Evolutionary conservation across 805 yeast genomes (phyloP).

Genomic region (Kodamaea neixiangensis): DNA sequence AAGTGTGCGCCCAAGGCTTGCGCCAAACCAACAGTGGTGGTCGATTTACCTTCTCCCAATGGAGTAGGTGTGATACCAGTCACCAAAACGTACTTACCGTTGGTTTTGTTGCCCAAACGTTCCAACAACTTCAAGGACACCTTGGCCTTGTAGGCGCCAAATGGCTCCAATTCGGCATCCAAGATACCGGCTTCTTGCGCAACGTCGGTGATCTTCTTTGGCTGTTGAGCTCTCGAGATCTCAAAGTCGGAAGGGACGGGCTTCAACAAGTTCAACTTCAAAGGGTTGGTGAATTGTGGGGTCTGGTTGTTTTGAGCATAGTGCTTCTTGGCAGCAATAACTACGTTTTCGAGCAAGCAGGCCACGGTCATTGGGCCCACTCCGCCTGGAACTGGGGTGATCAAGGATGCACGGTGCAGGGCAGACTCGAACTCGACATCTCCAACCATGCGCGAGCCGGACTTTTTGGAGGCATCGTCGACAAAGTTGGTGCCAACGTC

Average conservation of each 20-base stretch:
- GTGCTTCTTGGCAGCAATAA: slow-evolving; percentile 63
- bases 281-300: slow-evolving; percentile 52
- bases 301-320: slow-evolving; percentile 41
- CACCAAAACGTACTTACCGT: slow-evolving; percentile 74
- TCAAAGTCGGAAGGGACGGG: slow-evolving; percentile 85
- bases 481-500: slow-evolving; percentile 85
- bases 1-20: slow-evolving; percentile 81
- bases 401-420: slow-evolving; percentile 53
- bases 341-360: slow-evolving; percentile 71
- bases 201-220: slow-evolving; percentile 66
- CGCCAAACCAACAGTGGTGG: slow-evolving; percentile 80
- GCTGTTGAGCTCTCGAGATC: slow-evolving; percentile 73
- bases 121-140: slow-evolving; percentile 64
- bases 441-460: slow-evolving; percentile 74
- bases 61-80: slow-evolving; percentile 89
- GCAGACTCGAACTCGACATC: slow-evolving; percentile 70
- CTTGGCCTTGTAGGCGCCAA: slow-evolving; percentile 77
- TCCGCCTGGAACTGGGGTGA: slow-evolving; percentile 93
- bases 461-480: slow-evolving; percentile 62
- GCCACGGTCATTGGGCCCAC: slow-evolving; percentile 94
- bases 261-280: slow-evolving; percentile 52
- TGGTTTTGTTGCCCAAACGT: slow-evolving; percentile 57
- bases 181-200: slow-evolving; percentile 70
- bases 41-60: slow-evolving; percentile 82
- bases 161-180: slow-evolving; percentile 70